These are phyloP conservation scores for Thymus mandschuricus DNA, from an alignment of 257 asterid species.

Conservation along the genomic window DNA sequence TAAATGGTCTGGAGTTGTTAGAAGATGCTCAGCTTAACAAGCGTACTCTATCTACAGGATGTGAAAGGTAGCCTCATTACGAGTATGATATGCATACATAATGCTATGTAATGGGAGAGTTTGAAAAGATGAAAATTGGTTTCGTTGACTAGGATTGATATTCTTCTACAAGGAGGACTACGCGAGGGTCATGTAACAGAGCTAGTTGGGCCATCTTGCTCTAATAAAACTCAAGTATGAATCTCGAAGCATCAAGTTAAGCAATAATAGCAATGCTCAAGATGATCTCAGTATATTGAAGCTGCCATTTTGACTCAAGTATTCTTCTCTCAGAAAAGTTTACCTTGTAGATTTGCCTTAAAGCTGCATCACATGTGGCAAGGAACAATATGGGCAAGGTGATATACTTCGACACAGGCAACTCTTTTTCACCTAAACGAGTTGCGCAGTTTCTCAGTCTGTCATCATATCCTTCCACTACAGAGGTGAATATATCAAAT, in stretches of 20 bases:
- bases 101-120: constrained; percentile 12
- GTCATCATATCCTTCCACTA: constrained; percentile 41
- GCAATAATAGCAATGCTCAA: constrained; percentile 6
- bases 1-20: constrained; percentile 70
- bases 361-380: constrained; percentile 67
- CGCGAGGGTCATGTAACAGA: constrained; percentile 71
- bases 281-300: background rate
- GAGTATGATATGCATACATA: constrained; percentile 3
- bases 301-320: constrained; percentile 18
- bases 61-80: constrained; percentile 49
- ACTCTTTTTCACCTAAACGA: constrained; percentile 82
- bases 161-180: constrained; percentile 76
- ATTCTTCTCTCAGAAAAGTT: constrained; percentile 14
- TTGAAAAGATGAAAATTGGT: constrained; percentile 17
- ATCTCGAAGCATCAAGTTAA: constrained; percentile 19
- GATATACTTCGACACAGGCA: constrained; percentile 78
- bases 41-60: constrained; percentile 63
- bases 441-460: constrained; percentile 58
- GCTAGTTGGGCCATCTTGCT: constrained; percentile 89
- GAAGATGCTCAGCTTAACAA: constrained; percentile 59
- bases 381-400: constrained; percentile 52
- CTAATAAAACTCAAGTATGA: constrained; percentile 91
- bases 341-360: constrained; percentile 68
- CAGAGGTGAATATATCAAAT: constrained; percentile 45
- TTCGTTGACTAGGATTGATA: constrained; percentile 63